Base-by-base conservation (phyloP, 495 filamentous ascomycete species). In the Podospora anserina region DNA sequence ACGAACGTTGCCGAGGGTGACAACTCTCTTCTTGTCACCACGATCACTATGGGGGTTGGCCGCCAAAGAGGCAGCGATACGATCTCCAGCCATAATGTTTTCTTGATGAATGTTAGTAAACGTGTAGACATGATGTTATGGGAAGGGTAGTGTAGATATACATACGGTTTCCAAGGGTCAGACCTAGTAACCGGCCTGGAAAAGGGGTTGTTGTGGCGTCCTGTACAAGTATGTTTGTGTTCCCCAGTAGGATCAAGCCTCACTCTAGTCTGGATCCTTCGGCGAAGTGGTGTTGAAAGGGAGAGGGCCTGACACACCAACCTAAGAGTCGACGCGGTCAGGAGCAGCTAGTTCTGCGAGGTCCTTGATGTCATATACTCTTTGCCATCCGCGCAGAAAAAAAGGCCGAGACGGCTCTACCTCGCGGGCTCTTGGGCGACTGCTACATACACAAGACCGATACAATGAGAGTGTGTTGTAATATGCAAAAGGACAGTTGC, bases 1-100 rank as follows among this genome's bases (percentile, higher is more conserved):
- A 23, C 82, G 83, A 54, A 86, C 76, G 71, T 79, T 79, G 16
- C 85, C 84, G 5, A 85, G 76, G 15, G 82, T 80, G 56, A 69
- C 68, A 19, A 66, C 67, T 3, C 67, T 69, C 5, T n/a, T 55
- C 44, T 69, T 65, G 16, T 74, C 74, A 28, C 65, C 62, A 54
- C 61, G 34, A 54, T 68, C 65, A 39, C 69, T 58, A 62, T 72
- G 63, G 54, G 57, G 39, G 54, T 66, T n/a, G 28, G 69, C 67
- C 57, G 74, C 66, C 64, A 76, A 63, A 19, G 64, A 53, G n/a
- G 69, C 68, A 6, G 71, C 66, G 39, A 73, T 72, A 57, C 20
- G 23, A 44, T 71, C 68, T 20, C 63, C 66, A 13, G 69, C 64
- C 66, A 68, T 71, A 11, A 16, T 49, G 39, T 49, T 49, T 3